Base-by-base conservation (phyloP, 768 basidiomycete species). In the Tricholoma matsutake region DNA sequence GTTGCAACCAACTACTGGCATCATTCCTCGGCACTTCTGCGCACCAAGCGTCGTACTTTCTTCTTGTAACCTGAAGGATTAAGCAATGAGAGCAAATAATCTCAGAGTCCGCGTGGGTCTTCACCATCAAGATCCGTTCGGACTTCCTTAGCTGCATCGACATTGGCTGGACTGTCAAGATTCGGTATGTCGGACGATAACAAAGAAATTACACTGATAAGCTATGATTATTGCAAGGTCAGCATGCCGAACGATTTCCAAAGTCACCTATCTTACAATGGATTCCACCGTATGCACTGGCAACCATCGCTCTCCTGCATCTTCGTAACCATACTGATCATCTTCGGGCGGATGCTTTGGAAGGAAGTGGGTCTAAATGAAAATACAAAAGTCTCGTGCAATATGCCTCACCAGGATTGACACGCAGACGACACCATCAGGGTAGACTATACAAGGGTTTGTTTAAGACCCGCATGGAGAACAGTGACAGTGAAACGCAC, bases 241-340 rank as follows among this genome's bases (percentile, higher is more conserved):
- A 51, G 49, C 54, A 58, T 58, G 35, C 59, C 41, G 64, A 39
- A 9, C 31, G 10, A 31, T 37, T 5, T 1, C 16, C 28, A 31
- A 28, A 37, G 54, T 29, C 25, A 13, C 1, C 20, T 16, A 18
- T 71, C 81, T 71, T 66, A 98, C 96, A 64, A 99, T 98, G 5
- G 94, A 94, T 78, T 98, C 95, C 34, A 98, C 90, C 1, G 92
- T 91, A 72, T 99, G 97, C 51, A 99, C 94, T 3, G 97, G 97
- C 81, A 96, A 79, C 97, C 97, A 99, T 63, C 97, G 79, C 78
- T 99, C 97, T 47, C 93, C 90, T 1, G 97, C 94, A 68, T 96
- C 93, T 73, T 99, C 97, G 68, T 96, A 98, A 10, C 96, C 91
- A 67, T 91, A 98, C 72, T 98, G 92, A 75, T 99, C 96, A 39